Base-by-base conservation (phyloP, 768 basidiomycete species). In the Suillus clintonianus region DNA sequence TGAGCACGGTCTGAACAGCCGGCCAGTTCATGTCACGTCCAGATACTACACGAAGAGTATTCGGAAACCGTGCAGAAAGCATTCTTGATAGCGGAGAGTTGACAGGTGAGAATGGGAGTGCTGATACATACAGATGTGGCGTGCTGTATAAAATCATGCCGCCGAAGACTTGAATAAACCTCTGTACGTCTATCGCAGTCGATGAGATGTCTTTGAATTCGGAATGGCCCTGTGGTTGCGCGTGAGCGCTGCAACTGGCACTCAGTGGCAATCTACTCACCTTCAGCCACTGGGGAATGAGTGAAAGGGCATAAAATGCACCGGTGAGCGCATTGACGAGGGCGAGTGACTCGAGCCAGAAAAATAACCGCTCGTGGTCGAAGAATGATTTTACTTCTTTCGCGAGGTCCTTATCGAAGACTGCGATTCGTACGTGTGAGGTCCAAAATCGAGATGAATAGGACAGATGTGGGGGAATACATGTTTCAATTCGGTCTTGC, bases 391-490 rank as follows among this genome's bases (percentile, higher is more conserved):
- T 30, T 2, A 57, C 63, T 54, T 39, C 13, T 24, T 22, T 34
- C 11, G 34, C 24, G 1, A 45, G 42, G 13, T 59, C 32, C 8
- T 37, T n/a, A 13, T 56, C 27, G 37, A 47, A 60, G 4, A 32
- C 41, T 19, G 54, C 55, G 13, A 13, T 32, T 34, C 14, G 54
- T 17, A 67, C 42, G 54, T 67, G 66, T 17, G 37, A 37, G 15
- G 39, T 50, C 66, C 66, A 67, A 37, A 50, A 67, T n/a, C 39
- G 66, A 43, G 60, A 67, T 8, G 60, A 58, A 45, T 67, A 67
- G 47, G 51, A 59, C 4, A 67, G 50, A 37, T 56, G 39, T 7
- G 19, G 30, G 5, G 66, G 24, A 27, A 27, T 27, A 27, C 27
- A 4, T 27, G 27, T 4, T 27, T 2, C 27, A 27, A 27, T 27